phyloP scores from a whole-genome alignment of 257 asterid species.

The Hygrophila difformis region DNA sequence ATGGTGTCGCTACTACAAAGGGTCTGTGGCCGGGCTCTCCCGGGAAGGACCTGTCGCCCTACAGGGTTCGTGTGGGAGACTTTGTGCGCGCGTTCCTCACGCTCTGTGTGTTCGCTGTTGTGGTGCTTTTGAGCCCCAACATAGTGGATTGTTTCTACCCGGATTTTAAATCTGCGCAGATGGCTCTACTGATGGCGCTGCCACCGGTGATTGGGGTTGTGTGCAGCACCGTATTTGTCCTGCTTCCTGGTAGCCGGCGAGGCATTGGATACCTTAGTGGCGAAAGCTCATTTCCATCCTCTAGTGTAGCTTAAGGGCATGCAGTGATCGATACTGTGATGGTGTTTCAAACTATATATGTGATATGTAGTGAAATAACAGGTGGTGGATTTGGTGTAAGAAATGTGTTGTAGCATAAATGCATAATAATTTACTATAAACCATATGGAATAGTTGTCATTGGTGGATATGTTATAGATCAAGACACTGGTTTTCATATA shows the following conservation, averaged over 20 bases:
- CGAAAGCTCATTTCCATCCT: slow-evolving; percentile 12
- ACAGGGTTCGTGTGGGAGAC: slow-evolving; percentile 42
- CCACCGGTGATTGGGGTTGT: slow-evolving; percentile 43
- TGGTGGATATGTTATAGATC: too few species aligned
- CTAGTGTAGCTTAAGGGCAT: slow-evolving; percentile 8
- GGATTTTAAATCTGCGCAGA: slow-evolving; percentile 28
- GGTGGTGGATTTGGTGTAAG: too few species aligned
- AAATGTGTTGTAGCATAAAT: too few species aligned
- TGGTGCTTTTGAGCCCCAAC: slow-evolving; percentile 41
- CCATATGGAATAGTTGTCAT: too few species aligned
- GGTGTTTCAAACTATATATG: too few species aligned
- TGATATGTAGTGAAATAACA: too few species aligned
- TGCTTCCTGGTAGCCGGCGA: slow-evolving; percentile 46
- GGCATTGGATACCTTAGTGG: slow-evolving; percentile 48
- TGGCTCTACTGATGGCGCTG: slow-evolving; percentile 33
- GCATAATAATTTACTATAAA: too few species aligned
- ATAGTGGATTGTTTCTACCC: slow-evolving; percentile 50
- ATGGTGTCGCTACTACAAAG: slow-evolving; percentile 55
- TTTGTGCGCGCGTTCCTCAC: slow-evolving; percentile 41
- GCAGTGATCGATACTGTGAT: too few species aligned
- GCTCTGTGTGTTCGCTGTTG: slow-evolving; percentile 31
- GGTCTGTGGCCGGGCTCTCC: slow-evolving; percentile 58
- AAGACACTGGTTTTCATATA: too few species aligned
- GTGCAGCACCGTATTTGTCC: slow-evolving; percentile 29
- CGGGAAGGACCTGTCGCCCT: slow-evolving; percentile 29